phyloP scores from a whole-genome alignment of 2,329 filamentous ascomycete genomes.

The Trichophyton simii region DNA sequence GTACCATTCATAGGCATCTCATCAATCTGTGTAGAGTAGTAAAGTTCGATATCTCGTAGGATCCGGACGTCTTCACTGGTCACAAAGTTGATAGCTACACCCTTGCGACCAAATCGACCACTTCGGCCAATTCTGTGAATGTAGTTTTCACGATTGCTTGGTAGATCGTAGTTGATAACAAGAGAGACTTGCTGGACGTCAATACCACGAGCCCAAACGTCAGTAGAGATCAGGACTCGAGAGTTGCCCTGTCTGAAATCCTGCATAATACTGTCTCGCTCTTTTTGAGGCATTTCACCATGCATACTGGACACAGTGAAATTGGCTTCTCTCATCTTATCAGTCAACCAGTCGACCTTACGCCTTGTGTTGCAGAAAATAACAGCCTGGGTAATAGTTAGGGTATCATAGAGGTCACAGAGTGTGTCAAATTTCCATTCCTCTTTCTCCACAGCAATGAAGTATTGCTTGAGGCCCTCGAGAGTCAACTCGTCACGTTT shows the following conservation, averaged over 20 bases:
- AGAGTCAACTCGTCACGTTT: slow-evolving; percentile 99
- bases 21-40: slow-evolving; percentile 93
- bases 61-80: slow-evolving; percentile 97
- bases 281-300: slow-evolving; percentile 97
- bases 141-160: slow-evolving; percentile 98
- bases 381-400: slow-evolving; percentile 98
- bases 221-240: slow-evolving; percentile 89
- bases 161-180: slow-evolving; percentile 98
- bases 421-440: slow-evolving; percentile 99
- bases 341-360: slow-evolving; percentile 99
- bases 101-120: slow-evolving; percentile 91
- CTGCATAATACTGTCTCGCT: slow-evolving; percentile 97
- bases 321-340: slow-evolving; percentile 98
- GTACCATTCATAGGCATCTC: slow-evolving; percentile 97
- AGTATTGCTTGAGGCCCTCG: slow-evolving; percentile 99
- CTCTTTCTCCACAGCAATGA: slow-evolving; percentile 99
- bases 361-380: slow-evolving; percentile 99
- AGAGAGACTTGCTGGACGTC: slow-evolving; percentile 96
- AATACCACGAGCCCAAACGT: slow-evolving; percentile 96
- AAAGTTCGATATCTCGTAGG: slow-evolving; percentile 89
- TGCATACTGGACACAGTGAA: slow-evolving; percentile 99
- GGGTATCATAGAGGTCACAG: slow-evolving; percentile 96
- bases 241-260: slow-evolving; percentile 96
- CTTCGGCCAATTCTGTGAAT: slow-evolving; percentile 96
- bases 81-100: slow-evolving; percentile 99